Evolutionary conservation across 768 basidiomycete genomes (phyloP), one percentile per base, ranked within the genome.

Genomic region (Podaxis sp.): DNA sequence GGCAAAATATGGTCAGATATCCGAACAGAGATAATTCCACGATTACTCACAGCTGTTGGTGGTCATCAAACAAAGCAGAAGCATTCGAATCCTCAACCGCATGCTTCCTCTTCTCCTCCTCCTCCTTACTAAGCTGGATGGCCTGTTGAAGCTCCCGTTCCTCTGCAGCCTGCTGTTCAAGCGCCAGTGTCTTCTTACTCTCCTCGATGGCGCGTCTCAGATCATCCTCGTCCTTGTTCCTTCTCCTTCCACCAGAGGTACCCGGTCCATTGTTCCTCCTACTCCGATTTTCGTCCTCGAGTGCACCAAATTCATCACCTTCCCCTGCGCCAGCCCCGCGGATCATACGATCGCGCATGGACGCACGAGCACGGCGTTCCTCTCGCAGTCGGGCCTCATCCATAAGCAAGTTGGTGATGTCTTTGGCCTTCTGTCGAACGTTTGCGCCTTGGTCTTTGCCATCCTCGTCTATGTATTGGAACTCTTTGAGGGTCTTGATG

Each of bases 361-460:
- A 81, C 2, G 96, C 95, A 24, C 95, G 83, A 44, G 86, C 83
- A 15, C 88, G 83, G 36, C 97, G 85, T 73, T 96, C 95, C 66
- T 92, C 87, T 11, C 93, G 84, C 52, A 99, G 83, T 8, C 97
- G 87, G 2, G 80, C 76, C 60, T 96, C 88, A 72, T 99, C 97
- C 73, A 85, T 82, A 28, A 99, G 82, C 12, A 99, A 85, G 71
- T 95, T 95, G 38, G 95, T 95, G 74, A 99, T 98, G 68, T 99
- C 97, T 73, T 99, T 99, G 12, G 97, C 97, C 76, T 96, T 95
- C 74, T 96, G 93, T 24, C 94, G 87, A 15, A 96, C 93, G 75
- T 99, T 99, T n/a, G 95, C 95, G 38, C 97, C 97, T 70, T 97
- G 95, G 72, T 99, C 97, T 74, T 97, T 97, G 56, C 89, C 91